phyloP scores from a whole-genome alignment of 2,329 filamentous ascomycete genomes.

The Lachnellula suecica region DNA sequence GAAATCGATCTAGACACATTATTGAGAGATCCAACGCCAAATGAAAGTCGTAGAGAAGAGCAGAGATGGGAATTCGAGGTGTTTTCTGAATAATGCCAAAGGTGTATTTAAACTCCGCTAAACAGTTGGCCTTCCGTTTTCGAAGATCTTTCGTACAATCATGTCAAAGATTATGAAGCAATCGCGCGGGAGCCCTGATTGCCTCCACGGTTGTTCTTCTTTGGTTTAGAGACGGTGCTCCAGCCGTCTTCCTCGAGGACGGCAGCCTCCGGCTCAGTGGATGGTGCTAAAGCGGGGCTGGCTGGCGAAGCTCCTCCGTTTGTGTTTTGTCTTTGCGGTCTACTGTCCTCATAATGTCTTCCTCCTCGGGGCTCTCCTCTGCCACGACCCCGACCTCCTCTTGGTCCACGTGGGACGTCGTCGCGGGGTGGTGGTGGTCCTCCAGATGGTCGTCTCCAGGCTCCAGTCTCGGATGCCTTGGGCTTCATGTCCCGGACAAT shows the following conservation, averaged over 20 bases:
- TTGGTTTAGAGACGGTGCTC: constrained; percentile 53
- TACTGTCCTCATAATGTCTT: constrained; percentile 27
- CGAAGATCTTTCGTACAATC: constrained; percentile 9
- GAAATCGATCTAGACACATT: constrained; percentile 31
- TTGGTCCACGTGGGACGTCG: constrained; percentile 39
- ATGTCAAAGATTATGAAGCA: constrained; percentile 29
- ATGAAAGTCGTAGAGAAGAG: constrained; percentile 26
- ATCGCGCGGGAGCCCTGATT: constrained; percentile 31
- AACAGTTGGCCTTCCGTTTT: constrained; percentile 1
- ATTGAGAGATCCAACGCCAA: constrained; percentile 31
- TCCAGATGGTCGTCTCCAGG: constrained; percentile 56
- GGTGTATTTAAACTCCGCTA: constrained; percentile 7
- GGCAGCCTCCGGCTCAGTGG: constrained; percentile 36
- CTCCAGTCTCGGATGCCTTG: constrained; percentile 56
- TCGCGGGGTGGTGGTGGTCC: constrained; percentile 40
- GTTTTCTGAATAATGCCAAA: neutral
- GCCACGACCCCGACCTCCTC: constrained; percentile 41
- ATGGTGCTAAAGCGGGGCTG: constrained; percentile 36
- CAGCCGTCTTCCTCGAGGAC: constrained; percentile 60
- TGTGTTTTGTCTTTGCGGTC: constrained; percentile 24
- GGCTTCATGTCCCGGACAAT: constrained; percentile 48
- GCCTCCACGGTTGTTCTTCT: constrained; percentile 36
- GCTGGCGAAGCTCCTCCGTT: constrained; percentile 47
- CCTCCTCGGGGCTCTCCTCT: constrained; percentile 40
- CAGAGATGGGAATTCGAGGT: constrained; percentile 15